Evolutionary conservation across 2,329 filamentous ascomycete species (phyloP).

Genomic region (Rasamsonia emersonii): DNA sequence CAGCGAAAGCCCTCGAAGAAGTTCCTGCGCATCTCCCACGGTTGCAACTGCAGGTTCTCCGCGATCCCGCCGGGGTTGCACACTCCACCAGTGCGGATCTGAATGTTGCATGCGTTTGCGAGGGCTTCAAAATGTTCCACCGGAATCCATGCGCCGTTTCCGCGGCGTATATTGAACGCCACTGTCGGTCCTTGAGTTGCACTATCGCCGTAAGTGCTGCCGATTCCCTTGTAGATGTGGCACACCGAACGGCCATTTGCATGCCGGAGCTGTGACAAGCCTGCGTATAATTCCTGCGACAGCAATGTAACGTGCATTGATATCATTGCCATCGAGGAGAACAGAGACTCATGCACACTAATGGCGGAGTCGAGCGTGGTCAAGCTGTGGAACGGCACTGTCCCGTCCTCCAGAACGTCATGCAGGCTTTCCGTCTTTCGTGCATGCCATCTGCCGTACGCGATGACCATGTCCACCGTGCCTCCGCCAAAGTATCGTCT

Average conservation of each 20-base stretch:
- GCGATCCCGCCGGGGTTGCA: slow-evolving; percentile 90
- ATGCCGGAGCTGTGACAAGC: slow-evolving; percentile 56
- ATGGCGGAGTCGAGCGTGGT: slow-evolving; percentile 71
- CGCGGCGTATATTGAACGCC: slow-evolving; percentile 71
- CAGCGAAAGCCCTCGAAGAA: slow-evolving; percentile 81
- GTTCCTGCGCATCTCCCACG: slow-evolving; percentile 76
- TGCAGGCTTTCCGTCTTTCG: slow-evolving; percentile 65
- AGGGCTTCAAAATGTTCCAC: slow-evolving; percentile 85
- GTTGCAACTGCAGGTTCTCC: slow-evolving; percentile 57
- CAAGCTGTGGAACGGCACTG: slow-evolving; percentile 82
- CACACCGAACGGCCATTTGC: slow-evolving; percentile 59
- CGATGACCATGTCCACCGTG: slow-evolving; percentile 83
- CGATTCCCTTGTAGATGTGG: slow-evolving; percentile 49
- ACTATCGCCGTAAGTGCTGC: slow-evolving; percentile 36
- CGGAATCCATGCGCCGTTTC: slow-evolving; percentile 63
- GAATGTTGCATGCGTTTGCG: slow-evolving; percentile 66
- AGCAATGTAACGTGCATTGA: slow-evolving; percentile 64
- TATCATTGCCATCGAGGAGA: slow-evolving; percentile 60
- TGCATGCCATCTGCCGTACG: slow-evolving; percentile 72
- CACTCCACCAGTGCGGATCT: slow-evolving; percentile 77
- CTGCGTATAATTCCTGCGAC: slow-evolving; percentile 48
- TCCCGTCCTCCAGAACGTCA: slow-evolving; percentile 81
- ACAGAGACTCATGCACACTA: slow-evolving; percentile 58
- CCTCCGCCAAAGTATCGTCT: slow-evolving; percentile 87
- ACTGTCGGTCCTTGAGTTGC: slow-evolving; percentile 62